Base-by-base conservation (phyloP, 257 asterid species). In the Pogostemon cablin region DNA sequence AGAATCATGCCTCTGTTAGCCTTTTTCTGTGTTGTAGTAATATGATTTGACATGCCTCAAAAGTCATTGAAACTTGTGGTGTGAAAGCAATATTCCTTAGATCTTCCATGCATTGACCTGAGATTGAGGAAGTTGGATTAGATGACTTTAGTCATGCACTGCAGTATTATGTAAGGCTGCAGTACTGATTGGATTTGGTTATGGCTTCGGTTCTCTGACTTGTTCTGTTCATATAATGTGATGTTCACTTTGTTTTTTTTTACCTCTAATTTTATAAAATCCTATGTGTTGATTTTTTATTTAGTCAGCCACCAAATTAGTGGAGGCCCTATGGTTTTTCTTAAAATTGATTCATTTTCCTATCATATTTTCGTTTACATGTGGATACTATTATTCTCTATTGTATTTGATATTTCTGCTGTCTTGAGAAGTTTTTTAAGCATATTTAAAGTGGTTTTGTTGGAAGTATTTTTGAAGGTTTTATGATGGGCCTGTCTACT, bases 121-220 rank as follows among this genome's bases (percentile, higher is more conserved):
- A 63, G 48, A 39, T 62, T 40, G 37, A 25, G 67, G 52, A 44
- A 40, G 7, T 60, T 60, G 61, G 67, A 71, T 48, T 65, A 20
- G 41, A 42, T 70, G 53, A 61, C 55, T 40, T 41, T 25, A 75
- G 37, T 55, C 4, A n/a, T 38, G 38, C 56, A 10, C 42, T 48
- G 15, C 17, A 1, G 37, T 62, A 53, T 68, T 72, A 58, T 61
- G 68, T 60, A 38, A 62, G 65, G 44, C 25, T 74, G 56, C 20
- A 39, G 49, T 57, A 52, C 9, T 37, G 35, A 48, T 17, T 68
- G 56, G 67, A 75, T 62, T 63, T 56, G 72, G 38, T 57, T 65
- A 46, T 61, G 15, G 9, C 7, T 67, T 42, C 62, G 9, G 61
- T 10, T 71, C 65, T 58, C 53, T 68, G 55, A 62, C 59, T 10